Base-by-base conservation (phyloP, 1,139 yeast genomes). In the Sugiyamaella xylanicola region DNA sequence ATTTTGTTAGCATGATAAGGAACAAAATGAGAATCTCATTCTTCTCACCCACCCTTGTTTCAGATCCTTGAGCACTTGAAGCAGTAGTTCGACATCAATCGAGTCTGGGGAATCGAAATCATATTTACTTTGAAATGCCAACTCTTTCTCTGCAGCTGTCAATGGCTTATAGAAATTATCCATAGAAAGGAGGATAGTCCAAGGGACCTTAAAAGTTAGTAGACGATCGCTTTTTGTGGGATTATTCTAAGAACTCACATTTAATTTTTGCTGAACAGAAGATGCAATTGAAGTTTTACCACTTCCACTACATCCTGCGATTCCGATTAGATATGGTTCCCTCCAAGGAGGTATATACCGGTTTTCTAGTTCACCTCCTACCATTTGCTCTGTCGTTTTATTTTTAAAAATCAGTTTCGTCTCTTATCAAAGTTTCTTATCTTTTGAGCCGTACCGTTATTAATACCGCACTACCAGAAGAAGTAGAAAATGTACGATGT, bases 271-370 rank as follows among this genome's bases (percentile, higher is more conserved):
- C 57, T 92, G 89, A 63, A 93, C 86, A 61, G 83, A 81, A 50
- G 90, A 85, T 0, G 98, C 95, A 22, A 93, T 88, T 29, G 96
- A 87, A 0, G 99, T 93, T 69, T 93, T 93, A 1, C 99, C 99
- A 0, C 96, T 87, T 1, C 98, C 99, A 20, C 96, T 87, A 55
- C 87, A 84, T 1, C 99, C 99, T 0, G 97, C 97, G 17, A 93
- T 83, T 4, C 97, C 99, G 60, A 93, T 92, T 51, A 93, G 85
- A 68, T 91, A 93, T 0, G 98, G 98, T 58, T 90, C 91, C 1
- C 90, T 85, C 98, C 98, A 93, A 21, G 98, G 98, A 2, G 98
- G 98, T 15, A 68, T 63, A 57, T 72, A 72, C 43, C 61, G 45
- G 36, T 32, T 25, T 41, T 48, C 52, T 16, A 48, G 9, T 15